Evolutionary conservation across 225 moss, liverwort and hornwort genomes (phyloP).

Genomic region (Takakia lepidozioides): DNA sequence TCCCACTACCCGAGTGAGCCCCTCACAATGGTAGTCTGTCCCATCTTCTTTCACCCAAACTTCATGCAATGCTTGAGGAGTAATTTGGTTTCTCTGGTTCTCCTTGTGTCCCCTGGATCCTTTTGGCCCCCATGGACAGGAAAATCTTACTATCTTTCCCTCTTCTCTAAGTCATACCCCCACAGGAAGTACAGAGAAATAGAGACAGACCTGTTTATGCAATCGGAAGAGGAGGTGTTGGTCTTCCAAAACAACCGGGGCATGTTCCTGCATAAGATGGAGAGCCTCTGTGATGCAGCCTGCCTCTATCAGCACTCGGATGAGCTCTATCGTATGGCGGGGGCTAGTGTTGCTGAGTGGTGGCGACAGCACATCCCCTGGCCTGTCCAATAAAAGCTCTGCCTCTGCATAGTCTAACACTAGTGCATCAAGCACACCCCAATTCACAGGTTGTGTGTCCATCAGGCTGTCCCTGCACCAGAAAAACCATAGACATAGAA

Average conservation of each 20-base stretch:
- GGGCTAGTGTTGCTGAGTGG: constrained; percentile 7
- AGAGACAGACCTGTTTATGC: constrained; percentile 53
- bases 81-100: too few species aligned
- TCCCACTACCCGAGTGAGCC: too few species aligned
- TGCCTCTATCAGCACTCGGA: constrained; percentile 57
- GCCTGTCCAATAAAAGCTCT: constrained; percentile 45
- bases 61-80: too few species aligned
- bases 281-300: constrained; percentile 56
- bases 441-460: constrained; percentile 65
- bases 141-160: too few species aligned
- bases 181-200: too few species aligned
- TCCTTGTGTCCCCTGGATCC: too few species aligned
- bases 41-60: too few species aligned
- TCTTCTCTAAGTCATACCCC: too few species aligned
- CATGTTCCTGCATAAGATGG: constrained; percentile 52
- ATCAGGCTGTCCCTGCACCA: too few species aligned
- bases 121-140: too few species aligned
- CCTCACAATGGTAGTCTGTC: too few species aligned
- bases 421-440: constrained; percentile 61
- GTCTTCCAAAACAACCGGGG: constrained; percentile 44
- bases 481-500: too few species aligned
- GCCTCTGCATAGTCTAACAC: constrained; percentile 55
- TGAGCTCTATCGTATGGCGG: constrained; percentile 37
- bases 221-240: constrained; percentile 69
- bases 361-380: constrained; percentile 13